Evolutionary conservation across 192 early-diverging fungal species (phyloP), one percentile per base, ranked within the genome.

Genomic region (Podila verticillata): DNA sequence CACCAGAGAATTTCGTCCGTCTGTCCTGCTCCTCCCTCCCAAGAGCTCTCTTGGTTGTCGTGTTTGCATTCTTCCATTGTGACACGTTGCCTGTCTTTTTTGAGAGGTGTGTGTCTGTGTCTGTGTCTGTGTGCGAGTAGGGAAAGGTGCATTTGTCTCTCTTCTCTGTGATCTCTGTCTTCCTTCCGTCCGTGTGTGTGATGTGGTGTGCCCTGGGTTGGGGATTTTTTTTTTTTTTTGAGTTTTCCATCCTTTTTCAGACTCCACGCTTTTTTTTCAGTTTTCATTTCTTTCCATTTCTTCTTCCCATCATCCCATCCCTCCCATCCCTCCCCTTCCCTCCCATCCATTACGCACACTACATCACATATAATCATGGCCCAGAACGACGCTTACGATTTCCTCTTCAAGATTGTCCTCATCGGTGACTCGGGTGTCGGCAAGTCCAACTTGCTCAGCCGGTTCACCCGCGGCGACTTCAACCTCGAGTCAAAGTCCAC

Each of bases 391-490:
- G 91, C 90, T 73, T 92, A 92, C 84, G 90, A 92, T 61, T 92
- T 85, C 54, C 75, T 92, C 31, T 92, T 92, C 84, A 92, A 92
- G 77, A 88, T 91, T 47, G 90, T 90, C 64, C 84, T 91, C 74
- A 91, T 91, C 70, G 90, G 90, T 62, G 93, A 95, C 74, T 92
- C 91, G 0, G 92, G 93, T 67, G 93, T 94, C 81, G 94, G 94
- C 60, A 95, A 95, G 77, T 93, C 92, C 51, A 94, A 93, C 84
- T 87, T 95, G 35, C 84, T 95, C 48, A 87, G 89, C 48, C 87
- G 94, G 32, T 95, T 94, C 84, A 93, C 92, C 57, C 81, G 82
- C 57, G 84, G 83, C 61, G 75, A 73, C 63, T 87, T 86, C 57
- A 82, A 84, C 48, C 80, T 74, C 56, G 74, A 82, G 39, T 74